phyloP scores from a whole-genome alignment of 2,329 filamentous ascomycete genomes.

The Achaetomium macrosporum region DNA sequence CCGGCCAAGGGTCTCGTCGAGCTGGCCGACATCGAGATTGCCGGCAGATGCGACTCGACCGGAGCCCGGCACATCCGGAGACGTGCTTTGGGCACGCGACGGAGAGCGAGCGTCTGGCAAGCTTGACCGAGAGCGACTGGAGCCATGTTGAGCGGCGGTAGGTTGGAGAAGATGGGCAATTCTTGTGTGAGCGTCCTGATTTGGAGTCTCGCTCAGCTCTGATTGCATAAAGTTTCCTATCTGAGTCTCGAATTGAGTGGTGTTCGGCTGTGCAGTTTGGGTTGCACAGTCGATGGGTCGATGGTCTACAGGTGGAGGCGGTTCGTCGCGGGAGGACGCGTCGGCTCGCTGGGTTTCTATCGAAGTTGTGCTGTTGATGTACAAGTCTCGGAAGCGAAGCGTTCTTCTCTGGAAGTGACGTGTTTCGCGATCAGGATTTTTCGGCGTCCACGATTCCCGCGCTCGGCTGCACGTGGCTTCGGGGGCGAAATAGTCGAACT shows the following conservation, averaged over 20 bases:
- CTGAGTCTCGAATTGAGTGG: constrained; percentile 29
- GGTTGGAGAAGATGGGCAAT: constrained; percentile 29
- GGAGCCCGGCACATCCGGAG: constrained; percentile 32
- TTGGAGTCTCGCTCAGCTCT: constrained; percentile 46
- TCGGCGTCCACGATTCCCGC: no score
- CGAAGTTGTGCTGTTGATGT: no score
- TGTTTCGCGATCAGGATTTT: no score
- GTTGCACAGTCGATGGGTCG: constrained; percentile 44
- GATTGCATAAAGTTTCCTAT: constrained; percentile 58
- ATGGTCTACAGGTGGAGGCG: no score
- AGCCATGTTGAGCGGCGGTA: constrained; percentile 52
- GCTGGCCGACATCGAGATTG: constrained; percentile 36
- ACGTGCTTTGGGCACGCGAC: constrained; percentile 32
- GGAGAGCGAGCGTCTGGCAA: constrained; percentile 31
- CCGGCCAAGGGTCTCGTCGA: constrained; percentile 48
- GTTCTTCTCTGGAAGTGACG: no score
- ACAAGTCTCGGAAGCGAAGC: no score
- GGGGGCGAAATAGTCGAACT: no score
- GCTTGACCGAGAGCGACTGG: constrained; percentile 39
- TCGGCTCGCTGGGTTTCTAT: no score
- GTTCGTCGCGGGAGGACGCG: no score
- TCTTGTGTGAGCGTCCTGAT: constrained; percentile 36
- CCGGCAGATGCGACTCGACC: constrained; percentile 21
- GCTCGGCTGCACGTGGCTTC: no score
- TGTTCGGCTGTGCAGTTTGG: constrained; percentile 45